Base-by-base conservation (phyloP, 1,139 yeast species). In the Blastobotrys petasosporus region DNA sequence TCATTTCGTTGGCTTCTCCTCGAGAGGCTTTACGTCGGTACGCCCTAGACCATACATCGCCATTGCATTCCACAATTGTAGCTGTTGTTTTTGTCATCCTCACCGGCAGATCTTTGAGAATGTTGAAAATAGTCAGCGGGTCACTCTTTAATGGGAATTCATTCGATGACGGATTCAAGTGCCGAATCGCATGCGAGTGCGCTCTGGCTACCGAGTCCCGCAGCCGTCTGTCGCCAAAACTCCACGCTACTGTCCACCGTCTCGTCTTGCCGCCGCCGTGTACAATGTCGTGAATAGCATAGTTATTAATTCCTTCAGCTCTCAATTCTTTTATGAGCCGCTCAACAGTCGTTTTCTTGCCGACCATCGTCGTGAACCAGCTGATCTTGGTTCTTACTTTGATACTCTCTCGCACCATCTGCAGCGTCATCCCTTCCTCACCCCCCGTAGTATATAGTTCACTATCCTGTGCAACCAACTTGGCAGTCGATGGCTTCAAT, bases 201-300 rank as follows among this genome's bases (percentile, higher is more conserved):
- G 41, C 16, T 12, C 47, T 20, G 23, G 51, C 44, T 9, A 44
- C 36, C 1, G 32, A n/a, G n/a, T 45, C 44, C 6, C 38, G 42
- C n/a, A 46, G 41, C 32, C 50, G 58, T 28, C 15, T 28, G 29
- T 39, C 43, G 3, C 54, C 45, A 43, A 57, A 59, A 1, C 69
- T 64, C 77, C 77, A 73, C 30, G 63, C 72, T 1, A 71, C 44
- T 2, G 68, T 57, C 76, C 76, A 73, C 39, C 76, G 54, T 23
- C 61, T 56, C 0, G 76, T 61, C 1, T 48, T 45, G 69, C 66
- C 32, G 63, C 52, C 10, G 20, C 62, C 62, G 38, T 63, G 54
- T 2, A 37, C 46, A 59, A 51, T 59, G 54, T 48, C 64, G 56
- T 16, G 71, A 45, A 44, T 59, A 56, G 56, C 59, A 37, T 58